Evolutionary conservation across 148 eudicot species (phyloP).

Genomic region (Spergularia marina): DNA sequence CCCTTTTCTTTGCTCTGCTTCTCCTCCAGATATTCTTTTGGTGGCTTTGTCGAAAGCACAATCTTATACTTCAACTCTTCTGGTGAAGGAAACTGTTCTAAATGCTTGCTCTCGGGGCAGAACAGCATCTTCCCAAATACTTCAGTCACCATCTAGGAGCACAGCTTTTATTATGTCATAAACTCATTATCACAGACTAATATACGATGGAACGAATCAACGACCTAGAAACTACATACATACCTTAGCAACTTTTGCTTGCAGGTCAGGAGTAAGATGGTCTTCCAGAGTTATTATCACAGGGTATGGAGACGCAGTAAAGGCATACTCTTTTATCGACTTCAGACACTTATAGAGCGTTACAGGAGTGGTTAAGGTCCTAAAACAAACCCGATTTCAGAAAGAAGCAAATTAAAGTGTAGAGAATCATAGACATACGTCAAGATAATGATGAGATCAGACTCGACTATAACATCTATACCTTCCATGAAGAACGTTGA

Average conservation of each 20-base stretch:
- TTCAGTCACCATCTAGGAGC: conserved; percentile 60
- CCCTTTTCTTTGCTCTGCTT: conserved; percentile 43
- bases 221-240: conserved; percentile 27
- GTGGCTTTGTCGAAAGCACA: conserved; percentile 76
- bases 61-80: conserved; percentile 55
- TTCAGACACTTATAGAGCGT: conserved; percentile 68
- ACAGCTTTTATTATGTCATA: conserved; percentile 2
- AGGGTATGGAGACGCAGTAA: conserved; percentile 77
- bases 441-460: not conserved
- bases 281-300: conserved; percentile 90
- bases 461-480: conserved; percentile 14
- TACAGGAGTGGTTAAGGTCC: conserved; percentile 93
- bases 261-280: conserved; percentile 84
- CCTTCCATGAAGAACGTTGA: conserved; percentile 98
- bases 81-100: conserved; percentile 62
- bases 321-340: conserved; percentile 87
- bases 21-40: conserved; percentile 67
- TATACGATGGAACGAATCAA: not conserved
- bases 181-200: not conserved
- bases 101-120: conserved; percentile 39
- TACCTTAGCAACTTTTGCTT: conserved; percentile 83
- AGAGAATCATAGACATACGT: not conserved
- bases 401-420: not conserved
- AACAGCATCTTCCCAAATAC: conserved; percentile 59
- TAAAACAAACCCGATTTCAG: conserved; percentile 24